Evolutionary conservation across 2,329 filamentous ascomycete species (phyloP).

Genomic region (Lachnellula suecica): DNA sequence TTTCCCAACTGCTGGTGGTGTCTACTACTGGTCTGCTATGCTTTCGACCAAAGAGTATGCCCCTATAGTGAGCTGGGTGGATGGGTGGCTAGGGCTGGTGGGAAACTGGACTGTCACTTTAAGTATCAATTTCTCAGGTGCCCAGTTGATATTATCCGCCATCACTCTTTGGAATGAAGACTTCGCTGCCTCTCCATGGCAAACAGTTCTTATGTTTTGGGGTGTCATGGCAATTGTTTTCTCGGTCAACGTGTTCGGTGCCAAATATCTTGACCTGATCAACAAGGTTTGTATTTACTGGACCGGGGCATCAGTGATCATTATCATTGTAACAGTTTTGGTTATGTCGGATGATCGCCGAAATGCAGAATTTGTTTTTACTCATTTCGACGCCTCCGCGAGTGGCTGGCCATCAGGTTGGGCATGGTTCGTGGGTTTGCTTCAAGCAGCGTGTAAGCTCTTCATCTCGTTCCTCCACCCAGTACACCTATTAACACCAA

Average conservation of each 20-base stretch:
- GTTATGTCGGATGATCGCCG: conserved; percentile 56
- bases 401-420: conserved; percentile 69
- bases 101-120: conserved; percentile 69
- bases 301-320: conserved; percentile 64
- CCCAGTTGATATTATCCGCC: conserved; percentile 64
- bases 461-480: background rate
- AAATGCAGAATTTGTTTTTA: conserved; percentile 64
- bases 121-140: conserved; percentile 71
- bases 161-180: conserved; percentile 70
- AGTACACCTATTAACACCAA: conserved; percentile 16
- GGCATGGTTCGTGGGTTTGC: conserved; percentile 70
- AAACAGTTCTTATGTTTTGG: conserved; percentile 72
- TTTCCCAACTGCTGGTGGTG: conserved; percentile 66
- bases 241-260: conserved; percentile 62
- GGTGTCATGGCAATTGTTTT: conserved; percentile 67
- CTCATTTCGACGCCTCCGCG: conserved; percentile 63
- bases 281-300: conserved; percentile 75
- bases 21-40: conserved; percentile 73
- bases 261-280: conserved; percentile 62
- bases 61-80: conserved; percentile 66
- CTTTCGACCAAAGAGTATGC: conserved; percentile 64
- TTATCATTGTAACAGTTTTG: conserved; percentile 62
- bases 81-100: conserved; percentile 70
- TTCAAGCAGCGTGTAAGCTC: conserved; percentile 53
- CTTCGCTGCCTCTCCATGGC: conserved; percentile 66